A percentile compares a stretch with the other conserved stretches of the same genome.
Conservation (phyloP, 768 basidiomycete genomes). For the Phanerochaete carnosa region DNA sequence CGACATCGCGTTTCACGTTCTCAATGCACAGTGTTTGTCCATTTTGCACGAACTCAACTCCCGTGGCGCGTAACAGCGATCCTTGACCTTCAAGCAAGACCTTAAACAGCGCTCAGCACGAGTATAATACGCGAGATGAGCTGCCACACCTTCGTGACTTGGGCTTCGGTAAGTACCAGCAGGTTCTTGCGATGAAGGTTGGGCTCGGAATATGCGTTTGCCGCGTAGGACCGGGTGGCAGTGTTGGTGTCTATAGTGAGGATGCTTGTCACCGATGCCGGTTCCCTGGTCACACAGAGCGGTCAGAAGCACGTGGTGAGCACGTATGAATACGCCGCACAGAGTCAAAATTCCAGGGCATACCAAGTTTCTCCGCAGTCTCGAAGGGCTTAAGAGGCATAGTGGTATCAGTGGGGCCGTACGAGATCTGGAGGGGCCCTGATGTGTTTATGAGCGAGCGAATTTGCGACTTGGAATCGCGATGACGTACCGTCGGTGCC, state of each 20-base stretch:
- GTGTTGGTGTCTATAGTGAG: constrained; percentile 20
- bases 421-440: constrained; percentile 18
- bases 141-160: constrained; percentile 8
- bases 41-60: background rate
- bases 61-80: background rate
- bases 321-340: background rate
- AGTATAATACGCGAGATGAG: background rate
- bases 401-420: constrained; percentile 7
- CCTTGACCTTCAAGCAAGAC: background rate
- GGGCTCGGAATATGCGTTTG: constrained; percentile 26
- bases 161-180: constrained; percentile 21
- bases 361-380: constrained; percentile 11
- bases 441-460: background rate
- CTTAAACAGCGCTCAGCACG: background rate
- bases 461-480: too few relatives aligned
- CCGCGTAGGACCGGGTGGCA: constrained; percentile 25
- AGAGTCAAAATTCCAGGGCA: constrained; percentile 15
- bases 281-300: background rate
- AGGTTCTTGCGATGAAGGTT: constrained; percentile 27
- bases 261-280: background rate
- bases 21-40: background rate
- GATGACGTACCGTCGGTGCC: background rate
- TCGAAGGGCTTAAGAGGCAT: constrained; percentile 11
- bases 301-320: background rate
- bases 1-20: background rate